A percentile compares a stretch with the other conserved stretches of the same genome.
Evolutionary conservation across 345 rosid genomes (phyloP).

Genomic region (Eutrema heterophyllum): DNA sequence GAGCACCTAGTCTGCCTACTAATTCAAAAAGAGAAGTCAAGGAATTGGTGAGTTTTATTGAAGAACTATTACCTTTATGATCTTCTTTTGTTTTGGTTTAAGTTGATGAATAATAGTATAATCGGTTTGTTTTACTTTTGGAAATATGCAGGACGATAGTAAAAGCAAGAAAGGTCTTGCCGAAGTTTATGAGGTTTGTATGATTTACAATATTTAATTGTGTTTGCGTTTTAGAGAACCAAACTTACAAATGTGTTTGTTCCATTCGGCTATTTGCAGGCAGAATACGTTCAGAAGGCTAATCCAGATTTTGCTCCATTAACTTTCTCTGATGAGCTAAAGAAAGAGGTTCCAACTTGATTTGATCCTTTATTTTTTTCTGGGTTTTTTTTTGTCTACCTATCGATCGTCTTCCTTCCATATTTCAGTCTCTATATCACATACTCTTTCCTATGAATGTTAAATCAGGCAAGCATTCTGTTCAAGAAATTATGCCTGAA

Average conservation of each 20-base stretch:
- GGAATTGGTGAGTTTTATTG: slow-evolving; percentile 53
- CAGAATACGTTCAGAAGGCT: slow-evolving; percentile 67
- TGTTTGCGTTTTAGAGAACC: background rate
- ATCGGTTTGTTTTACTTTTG: slow-evolving; percentile 5
- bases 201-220: background rate
- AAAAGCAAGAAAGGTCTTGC: slow-evolving; percentile 96
- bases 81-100: background rate
- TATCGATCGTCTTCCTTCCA: background rate
- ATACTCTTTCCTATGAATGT: background rate
- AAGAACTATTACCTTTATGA: background rate
- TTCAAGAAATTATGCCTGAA: slow-evolving; percentile 84
- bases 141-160: slow-evolving; percentile 68
- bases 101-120: background rate
- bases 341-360: slow-evolving; percentile 60
- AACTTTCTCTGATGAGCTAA: slow-evolving; percentile 76
- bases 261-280: slow-evolving; percentile 46
- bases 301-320: slow-evolving; percentile 64
- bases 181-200: slow-evolving; percentile 92
- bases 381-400: background rate
- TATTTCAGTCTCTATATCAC: background rate
- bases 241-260: background rate
- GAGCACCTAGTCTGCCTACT: slow-evolving; percentile 45
- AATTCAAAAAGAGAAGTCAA: slow-evolving; percentile 64
- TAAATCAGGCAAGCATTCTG: slow-evolving; percentile 58
- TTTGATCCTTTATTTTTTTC: background rate